Base-by-base conservation (phyloP, 345 rosid genomes). In the Cardamine chenopodiifolia region DNA sequence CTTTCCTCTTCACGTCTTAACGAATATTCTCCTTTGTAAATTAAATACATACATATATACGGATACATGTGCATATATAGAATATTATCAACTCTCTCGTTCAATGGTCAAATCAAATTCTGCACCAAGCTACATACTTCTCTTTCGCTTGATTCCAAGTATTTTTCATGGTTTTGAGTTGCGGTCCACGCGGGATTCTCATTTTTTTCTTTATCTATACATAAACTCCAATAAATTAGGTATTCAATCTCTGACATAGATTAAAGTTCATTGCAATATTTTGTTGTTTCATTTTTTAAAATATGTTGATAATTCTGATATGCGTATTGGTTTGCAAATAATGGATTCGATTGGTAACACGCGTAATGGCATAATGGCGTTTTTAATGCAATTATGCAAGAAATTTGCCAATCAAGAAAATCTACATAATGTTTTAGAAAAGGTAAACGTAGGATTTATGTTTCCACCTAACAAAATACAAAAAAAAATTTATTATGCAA, bases 161-260 rank as follows among this genome's bases (percentile, higher is more conserved):
- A 47, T 35, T 57, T 66, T 57, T 50, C 78, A 59, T 75, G 79
- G 28, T 49, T 68, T 39, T 68, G 26, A 37, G 73, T 68, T 60
- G 62, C 62, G 62, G 53, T 61, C 73, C 78, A 75, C 78, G 78
- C 78, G 73, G 53, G 79, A 75, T 68, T 29, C 73, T 60, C 62
- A 32, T 47, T 3, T 70, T 31, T 28, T 17, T 37, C 29, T 62
- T 7, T 11, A 39, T 40, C 8, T 23, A 42, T 25, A n/a, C 48
- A 54, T 55, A 65, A 32, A 44, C 71, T 55, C 48, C 39, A 44
- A 59, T 65, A 56, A 45, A 55, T 28, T 26, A 66, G 31, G 50
- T 65, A 32, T 17, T 55, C 39, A 44, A 3, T 22, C 20, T 73
- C 64, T 73, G 77, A 44, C 57, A 55, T 54, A 10, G 23, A 44